Evolutionary conservation across 1,284 basidiomycete genomes (phyloP), one percentile per base, ranked within the genome.

Genomic region (Hymenochaete sp.): DNA sequence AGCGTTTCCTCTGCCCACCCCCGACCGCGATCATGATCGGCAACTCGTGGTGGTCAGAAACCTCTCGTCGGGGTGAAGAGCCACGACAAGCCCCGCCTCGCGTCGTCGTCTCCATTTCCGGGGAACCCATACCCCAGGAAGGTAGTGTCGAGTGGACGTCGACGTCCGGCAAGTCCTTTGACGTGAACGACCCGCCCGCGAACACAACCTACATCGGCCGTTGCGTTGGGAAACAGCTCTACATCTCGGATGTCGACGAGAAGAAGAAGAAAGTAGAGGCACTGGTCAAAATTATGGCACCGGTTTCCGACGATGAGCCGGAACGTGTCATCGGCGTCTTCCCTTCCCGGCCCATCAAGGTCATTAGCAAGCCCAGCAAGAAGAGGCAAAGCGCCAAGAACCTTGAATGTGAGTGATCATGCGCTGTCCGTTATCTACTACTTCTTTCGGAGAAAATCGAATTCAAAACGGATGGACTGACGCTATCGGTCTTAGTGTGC

Each of bases 341-440:
- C 70, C 80, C 87, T 44, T 89, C 86, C 56, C 82, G 85, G 42
- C 84, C 93, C 26, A 97, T 98, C 73, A 95, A 95, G 65, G 89
- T 98, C 56, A 97, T 98, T 65, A 89, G 85, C 64, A 95, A 95
- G 63, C 91, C 91, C 2, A 90, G 86, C 70, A 96, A 97, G 73
- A 97, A 97, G 73, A 76, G 91, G 56, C 89, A 93, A 62, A 91
- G 82, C 60, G 86, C 84, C 51, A 92, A 93, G 71, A 92, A 93
- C 55, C 75, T 91, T 3, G 93, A 96, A 61, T 69, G 91, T 92
- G 61, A 70, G 90, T 78, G 35, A 22, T 39, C 48, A 33, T 47
- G 19, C 46, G 29, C 51, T 46, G 51, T 37, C 14, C 22, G 56
- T 50, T 43, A 45, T 47, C 27, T 10, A 13, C 56, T 49, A 44